A percentile compares a stretch with the other conserved stretches of the same genome.
Evolutionary conservation across 768 basidiomycete species (phyloP).

Genomic region (Mycena vitilis): DNA sequence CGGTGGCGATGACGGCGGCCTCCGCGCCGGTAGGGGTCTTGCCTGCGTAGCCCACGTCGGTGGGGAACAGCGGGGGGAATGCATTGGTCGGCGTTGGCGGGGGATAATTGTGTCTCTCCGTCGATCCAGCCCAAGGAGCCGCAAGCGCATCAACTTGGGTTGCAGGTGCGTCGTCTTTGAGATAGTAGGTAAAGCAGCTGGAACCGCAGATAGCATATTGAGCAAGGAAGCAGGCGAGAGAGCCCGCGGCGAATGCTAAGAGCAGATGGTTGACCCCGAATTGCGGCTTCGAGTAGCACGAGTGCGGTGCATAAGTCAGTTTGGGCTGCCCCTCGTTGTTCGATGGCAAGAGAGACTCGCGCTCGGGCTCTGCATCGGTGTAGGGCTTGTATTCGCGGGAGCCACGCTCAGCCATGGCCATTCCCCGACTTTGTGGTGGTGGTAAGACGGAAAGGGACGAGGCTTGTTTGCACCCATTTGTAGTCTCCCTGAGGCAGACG

Average conservation of each 20-base stretch:
- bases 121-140: slow-evolving; percentile 78
- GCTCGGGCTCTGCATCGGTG: slow-evolving; percentile 42
- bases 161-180: slow-evolving; percentile 18
- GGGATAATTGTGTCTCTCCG: slow-evolving; percentile 75
- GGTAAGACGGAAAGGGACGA: not conserved
- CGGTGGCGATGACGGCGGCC: slow-evolving; percentile 76
- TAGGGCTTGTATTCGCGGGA: slow-evolving; percentile 31
- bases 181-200: slow-evolving; percentile 48
- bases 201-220: slow-evolving; percentile 62
- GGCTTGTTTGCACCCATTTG: no score
- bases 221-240: slow-evolving; percentile 59
- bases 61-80: slow-evolving; percentile 79
- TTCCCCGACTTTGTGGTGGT: not conserved
- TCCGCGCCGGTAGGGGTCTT: slow-evolving; percentile 85
- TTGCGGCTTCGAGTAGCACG: slow-evolving; percentile 39
- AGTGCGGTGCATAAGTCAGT: slow-evolving; percentile 23
- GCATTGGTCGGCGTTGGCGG: slow-evolving; percentile 80
- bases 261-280: slow-evolving; percentile 54
- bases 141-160: slow-evolving; percentile 53
- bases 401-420: slow-evolving; percentile 20
- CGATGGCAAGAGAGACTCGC: slow-evolving; percentile 51
- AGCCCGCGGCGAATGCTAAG: slow-evolving; percentile 66
- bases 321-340: slow-evolving; percentile 21
- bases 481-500: no score
- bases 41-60: slow-evolving; percentile 81